Evolutionary conservation across 164 flowering plant species (phyloP).

Genomic region (Platanus orientalis): DNA sequence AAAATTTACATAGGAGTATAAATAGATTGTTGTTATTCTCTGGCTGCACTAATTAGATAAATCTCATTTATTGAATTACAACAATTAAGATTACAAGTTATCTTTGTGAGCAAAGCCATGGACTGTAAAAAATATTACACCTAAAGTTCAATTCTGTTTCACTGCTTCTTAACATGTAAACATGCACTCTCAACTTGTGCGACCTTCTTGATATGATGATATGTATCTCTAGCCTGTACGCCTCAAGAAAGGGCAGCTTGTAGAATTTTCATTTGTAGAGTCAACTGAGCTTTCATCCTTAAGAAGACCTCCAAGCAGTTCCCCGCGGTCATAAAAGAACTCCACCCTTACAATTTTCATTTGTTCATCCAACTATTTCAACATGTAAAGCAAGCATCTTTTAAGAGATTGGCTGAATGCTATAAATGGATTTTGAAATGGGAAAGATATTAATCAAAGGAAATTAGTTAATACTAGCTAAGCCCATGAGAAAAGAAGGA

Average conservation of each 20-base stretch:
- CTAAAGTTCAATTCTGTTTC: not conserved
- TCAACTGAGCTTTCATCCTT: conserved; percentile 12
- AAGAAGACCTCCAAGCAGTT: conserved; percentile 33
- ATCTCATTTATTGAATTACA: no score
- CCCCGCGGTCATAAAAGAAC: conserved; percentile 41
- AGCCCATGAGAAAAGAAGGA: no score
- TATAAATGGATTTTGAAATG: not conserved
- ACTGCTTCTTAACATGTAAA: not conserved
- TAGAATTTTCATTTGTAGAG: not conserved
- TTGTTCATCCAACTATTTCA: conserved; percentile 34
- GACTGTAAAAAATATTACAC: not conserved
- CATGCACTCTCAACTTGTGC: not conserved
- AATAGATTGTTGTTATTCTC: no score
- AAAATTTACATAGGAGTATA: no score
- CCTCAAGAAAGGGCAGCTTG: conserved; percentile 36
- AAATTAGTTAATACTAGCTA: no score
- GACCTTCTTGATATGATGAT: not conserved
- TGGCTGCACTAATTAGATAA: no score
- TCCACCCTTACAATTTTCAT: conserved; percentile 47
- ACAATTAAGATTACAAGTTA: no score
- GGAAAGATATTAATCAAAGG: no score
- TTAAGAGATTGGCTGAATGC: not conserved
- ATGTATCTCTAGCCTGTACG: conserved; percentile 20
- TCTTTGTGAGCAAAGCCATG: no score
- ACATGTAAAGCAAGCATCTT: not conserved